Base-by-base conservation (phyloP, 352 stramenopile genomes). In the Aphanomyces cochlioides region DNA sequence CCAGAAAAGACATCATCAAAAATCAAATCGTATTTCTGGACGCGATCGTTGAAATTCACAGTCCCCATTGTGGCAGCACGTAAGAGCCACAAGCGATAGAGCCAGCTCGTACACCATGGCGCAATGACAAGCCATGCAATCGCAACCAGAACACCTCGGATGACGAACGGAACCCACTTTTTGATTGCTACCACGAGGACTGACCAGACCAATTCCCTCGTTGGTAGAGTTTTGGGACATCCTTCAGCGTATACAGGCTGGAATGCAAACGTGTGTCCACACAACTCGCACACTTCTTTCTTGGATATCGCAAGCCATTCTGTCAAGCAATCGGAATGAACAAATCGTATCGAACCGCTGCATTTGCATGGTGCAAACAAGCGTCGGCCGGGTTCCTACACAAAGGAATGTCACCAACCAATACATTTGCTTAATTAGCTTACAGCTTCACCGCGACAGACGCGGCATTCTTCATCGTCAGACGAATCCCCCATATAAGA, bases 61-160 rank as follows among this genome's bases (percentile, higher is more conserved):
- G 92, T 90, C 47, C 90, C 79, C 77, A 97, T 92, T 13, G 88
- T 79, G 7, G 82, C 87, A 53, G 89, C 84, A 19, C 92, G 88
- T 56, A 96, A 73, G 66, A 98, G 87, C 93, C 92, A 98, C 74
- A 95, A 92, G 65, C 95, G 90, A 75, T 98, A 98, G 66, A 98
- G 84, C 83, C 92, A 98, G 39, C 92, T 92, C 17, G 94, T 98
- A 63, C 86, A 89, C 75, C 95, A 89, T 0, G 94, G 94, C 43
- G 92, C 84, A 34, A 97, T 79, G 2, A 88, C 75, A 8, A 97
- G 76, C 94, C 94, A 98, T 21, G 97, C 66, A 41, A 90, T 72
- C 2, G 85, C 67, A 19, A 95, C 90, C 15, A 98, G 79, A 4
- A 83, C 56, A 0, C 81, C 81, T 1, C 93, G 84, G 3, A 97